Percentiles rank a stretch among this genome's conserved stretches.
Conservation (phyloP, 2,329 filamentous ascomycete genomes). For the Alternaria gaisen region DNA sequence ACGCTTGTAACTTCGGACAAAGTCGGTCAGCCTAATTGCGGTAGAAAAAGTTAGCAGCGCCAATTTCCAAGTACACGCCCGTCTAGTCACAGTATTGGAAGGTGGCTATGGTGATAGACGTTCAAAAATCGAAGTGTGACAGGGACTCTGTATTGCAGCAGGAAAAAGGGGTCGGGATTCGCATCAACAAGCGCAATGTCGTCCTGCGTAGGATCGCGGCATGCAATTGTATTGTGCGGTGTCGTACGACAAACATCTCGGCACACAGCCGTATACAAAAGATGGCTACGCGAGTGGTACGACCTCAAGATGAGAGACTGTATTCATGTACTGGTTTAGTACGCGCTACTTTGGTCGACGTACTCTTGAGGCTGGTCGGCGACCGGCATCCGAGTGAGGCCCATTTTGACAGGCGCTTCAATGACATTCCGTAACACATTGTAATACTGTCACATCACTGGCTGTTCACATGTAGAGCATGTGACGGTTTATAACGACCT, state of each 20-base stretch:
- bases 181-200: neutral
- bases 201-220: neutral
- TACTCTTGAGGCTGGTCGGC: neutral
- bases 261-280: slow-evolving; percentile 7
- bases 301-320: neutral
- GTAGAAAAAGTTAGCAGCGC: neutral
- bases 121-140: neutral
- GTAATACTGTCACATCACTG: neutral
- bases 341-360: neutral
- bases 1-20: slow-evolving; percentile 14
- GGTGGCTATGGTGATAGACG: neutral
- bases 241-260: neutral
- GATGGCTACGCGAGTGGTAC: slow-evolving; percentile 13
- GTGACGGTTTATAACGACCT: neutral
- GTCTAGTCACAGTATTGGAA: slow-evolving; percentile 1
- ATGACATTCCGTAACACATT: neutral
- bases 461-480: neutral
- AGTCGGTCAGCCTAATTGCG: slow-evolving; percentile 1
- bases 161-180: neutral
- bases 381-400: neutral
- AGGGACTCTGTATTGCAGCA: neutral
- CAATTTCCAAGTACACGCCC: neutral
- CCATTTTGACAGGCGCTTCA: neutral
- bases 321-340: neutral
- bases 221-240: neutral